Conservation (phyloP, 441 rosid genomes). For the Eutrema salsugineum region DNA sequence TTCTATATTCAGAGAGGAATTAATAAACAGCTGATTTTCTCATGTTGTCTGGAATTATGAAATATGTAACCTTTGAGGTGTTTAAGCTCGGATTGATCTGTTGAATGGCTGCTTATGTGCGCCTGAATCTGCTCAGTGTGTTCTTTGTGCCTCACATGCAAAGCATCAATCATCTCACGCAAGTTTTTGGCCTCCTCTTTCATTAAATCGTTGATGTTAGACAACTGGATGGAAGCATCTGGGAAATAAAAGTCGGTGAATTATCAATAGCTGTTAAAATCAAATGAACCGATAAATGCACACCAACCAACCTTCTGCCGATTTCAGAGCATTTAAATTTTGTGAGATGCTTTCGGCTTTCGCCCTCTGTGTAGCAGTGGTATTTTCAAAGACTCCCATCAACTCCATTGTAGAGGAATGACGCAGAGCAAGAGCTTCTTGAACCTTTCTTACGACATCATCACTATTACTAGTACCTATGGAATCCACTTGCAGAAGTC, state of each 20-base stretch:
- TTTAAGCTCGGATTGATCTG: conserved; percentile 72
- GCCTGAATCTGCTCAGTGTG: conserved; percentile 50
- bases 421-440: conserved; percentile 66
- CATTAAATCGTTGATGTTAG: conserved; percentile 80
- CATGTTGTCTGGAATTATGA: neutral
- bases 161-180: conserved; percentile 51
- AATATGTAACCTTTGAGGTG: conserved; percentile 60
- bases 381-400: conserved; percentile 70
- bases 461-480: conserved; percentile 40
- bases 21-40: neutral
- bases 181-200: conserved; percentile 70
- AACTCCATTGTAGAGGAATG: conserved; percentile 56
- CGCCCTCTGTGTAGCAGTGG: conserved; percentile 57
- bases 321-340: conserved; percentile 40
- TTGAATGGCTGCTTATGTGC: conserved; percentile 47
- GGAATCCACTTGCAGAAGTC: conserved; percentile 63
- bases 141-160: conserved; percentile 71
- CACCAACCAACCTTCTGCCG: conserved; percentile 70
- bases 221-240: conserved; percentile 63
- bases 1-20: conserved; percentile 9
- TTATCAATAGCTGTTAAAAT: neutral
- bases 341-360: conserved; percentile 55
- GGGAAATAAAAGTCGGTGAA: conserved; percentile 29
- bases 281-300: conserved; percentile 24
- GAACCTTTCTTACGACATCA: conserved; percentile 48